phyloP scores from a whole-genome alignment of 495 filamentous ascomycete genomes.

The Daldinia bambusicola region DNA sequence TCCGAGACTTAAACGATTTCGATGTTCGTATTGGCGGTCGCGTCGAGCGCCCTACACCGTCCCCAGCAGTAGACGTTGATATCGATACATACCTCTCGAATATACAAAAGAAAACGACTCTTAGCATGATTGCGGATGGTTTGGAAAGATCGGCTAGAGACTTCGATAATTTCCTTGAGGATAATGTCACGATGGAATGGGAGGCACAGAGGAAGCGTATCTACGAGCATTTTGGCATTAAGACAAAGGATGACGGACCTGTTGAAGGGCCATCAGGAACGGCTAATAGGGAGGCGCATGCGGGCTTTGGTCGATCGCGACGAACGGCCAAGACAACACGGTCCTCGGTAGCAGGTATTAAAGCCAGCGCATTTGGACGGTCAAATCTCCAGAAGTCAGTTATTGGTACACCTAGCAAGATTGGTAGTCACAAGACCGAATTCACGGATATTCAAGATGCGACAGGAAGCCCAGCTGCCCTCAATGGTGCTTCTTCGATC shows the following conservation, averaged over 20 bases:
- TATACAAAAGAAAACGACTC: slow-evolving; percentile 87
- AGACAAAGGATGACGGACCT: slow-evolving; percentile 64
- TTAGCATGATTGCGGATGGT: slow-evolving; percentile 90
- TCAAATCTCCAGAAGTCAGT: slow-evolving; percentile 81
- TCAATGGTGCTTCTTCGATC: slow-evolving; percentile 54
- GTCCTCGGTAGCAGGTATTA: slow-evolving; percentile 51
- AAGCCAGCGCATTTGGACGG: slow-evolving; percentile 74
- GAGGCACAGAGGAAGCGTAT: slow-evolving; percentile 90
- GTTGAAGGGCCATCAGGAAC: slow-evolving; percentile 55
- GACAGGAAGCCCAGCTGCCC: slow-evolving; percentile 53
- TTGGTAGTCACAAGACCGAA: slow-evolving; percentile 63
- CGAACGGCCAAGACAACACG: slow-evolving; percentile 56
- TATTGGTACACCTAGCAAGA: slow-evolving; percentile 76
- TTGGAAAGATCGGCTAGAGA: slow-evolving; percentile 85
- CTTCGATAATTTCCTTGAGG: slow-evolving; percentile 92
- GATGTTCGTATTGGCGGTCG: slow-evolving; percentile 53
- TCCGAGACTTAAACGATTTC: slow-evolving; percentile 76
- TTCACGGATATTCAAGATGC: slow-evolving; percentile 76
- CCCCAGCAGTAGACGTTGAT: slow-evolving; percentile 68
- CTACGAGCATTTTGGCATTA: slow-evolving; percentile 95
- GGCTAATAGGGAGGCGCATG: slow-evolving; percentile 67
- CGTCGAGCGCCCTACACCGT: slow-evolving; percentile 47
- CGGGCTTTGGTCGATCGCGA: slow-evolving; percentile 64
- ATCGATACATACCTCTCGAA: slow-evolving; percentile 84
- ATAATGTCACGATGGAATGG: slow-evolving; percentile 95